Evolutionary conservation across 163 green algal genomes (phyloP), one percentile per base, ranked within the genome.

Genomic region (Prototheca stagnorum): DNA sequence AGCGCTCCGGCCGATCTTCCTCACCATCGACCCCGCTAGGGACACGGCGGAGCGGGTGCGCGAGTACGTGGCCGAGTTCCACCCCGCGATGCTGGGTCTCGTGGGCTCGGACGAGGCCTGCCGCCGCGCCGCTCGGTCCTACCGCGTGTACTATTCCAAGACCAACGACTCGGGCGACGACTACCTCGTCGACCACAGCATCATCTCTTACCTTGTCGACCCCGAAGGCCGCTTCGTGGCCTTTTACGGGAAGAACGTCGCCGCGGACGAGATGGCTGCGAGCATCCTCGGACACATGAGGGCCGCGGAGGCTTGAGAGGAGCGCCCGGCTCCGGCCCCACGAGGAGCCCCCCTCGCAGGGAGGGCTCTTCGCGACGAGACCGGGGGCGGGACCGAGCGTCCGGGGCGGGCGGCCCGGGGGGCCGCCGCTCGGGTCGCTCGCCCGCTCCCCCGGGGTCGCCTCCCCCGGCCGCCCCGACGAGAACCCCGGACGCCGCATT

Each of bases 171-270:
- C 69, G 17, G 54, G 42, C 31, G 49, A 65, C 3, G 67, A 77
- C 6, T 64, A 64, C 42, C 35, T 64, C 23, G 49, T 64, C 17
- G 90, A 98, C 57, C 90, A 98, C 62, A 95, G 82, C 56, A 98
- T 98, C 72, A 97, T 98, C 64, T 92, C 84, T 27, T 98, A 98
- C 65, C 66, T 98, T 11, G 57, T 98, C 36, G 62, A 93, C 61
- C 86, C 88, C 4, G 56, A 84, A 11, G 92, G 87, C 36, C 69
- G 93, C 19, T 98, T 98, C 65, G 74, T 96, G 8, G 94, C 83
- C 3, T 98, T 98, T 54, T 98, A 88, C 61, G 81, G 67, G 29
- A 80, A 76, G 39, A 79, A 77, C 35, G 59, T 63, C 29, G 56
- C 48, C 14, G 52, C 41, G 8, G 39, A 64, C 1, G 55, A 68